Conservation (phyloP, 2,329 filamentous ascomycete genomes). For the Leptographium lundbergii region DNA sequence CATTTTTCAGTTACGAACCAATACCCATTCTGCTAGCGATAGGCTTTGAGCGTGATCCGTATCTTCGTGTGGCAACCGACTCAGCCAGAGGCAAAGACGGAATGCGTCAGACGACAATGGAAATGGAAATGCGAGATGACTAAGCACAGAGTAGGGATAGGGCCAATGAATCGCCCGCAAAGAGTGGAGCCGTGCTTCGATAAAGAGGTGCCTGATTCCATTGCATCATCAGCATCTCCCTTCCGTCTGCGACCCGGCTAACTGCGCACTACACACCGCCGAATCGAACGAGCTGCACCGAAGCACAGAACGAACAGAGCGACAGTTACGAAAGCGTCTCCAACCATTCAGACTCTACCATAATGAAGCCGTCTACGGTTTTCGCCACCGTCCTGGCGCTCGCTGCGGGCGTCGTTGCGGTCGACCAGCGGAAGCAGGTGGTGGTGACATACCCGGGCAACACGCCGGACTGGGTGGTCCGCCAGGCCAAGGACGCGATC, state of each 20-base stretch:
- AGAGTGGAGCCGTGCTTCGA: neutral
- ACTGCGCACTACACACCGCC: neutral
- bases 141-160: neutral
- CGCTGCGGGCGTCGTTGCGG: conserved; percentile 44
- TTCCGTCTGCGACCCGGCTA: neutral
- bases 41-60: no score
- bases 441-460: conserved; percentile 66
- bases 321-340: neutral
- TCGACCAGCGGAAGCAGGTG: conserved; percentile 58
- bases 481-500: conserved; percentile 60
- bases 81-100: no score
- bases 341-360: neutral
- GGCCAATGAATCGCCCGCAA: neutral
- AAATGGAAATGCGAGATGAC: neutral
- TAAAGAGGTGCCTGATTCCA: neutral
- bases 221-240: neutral
- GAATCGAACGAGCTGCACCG: no score
- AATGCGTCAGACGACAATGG: no score
- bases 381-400: conserved; percentile 44
- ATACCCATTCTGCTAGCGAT: no score
- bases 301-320: neutral
- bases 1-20: no score
- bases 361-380: conserved; percentile 50
- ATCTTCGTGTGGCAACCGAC: no score
- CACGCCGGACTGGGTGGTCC: conserved; percentile 54